Conservation (phyloP, 192 early-diverging fungal genomes). For the Coemansia sp. region DNA sequence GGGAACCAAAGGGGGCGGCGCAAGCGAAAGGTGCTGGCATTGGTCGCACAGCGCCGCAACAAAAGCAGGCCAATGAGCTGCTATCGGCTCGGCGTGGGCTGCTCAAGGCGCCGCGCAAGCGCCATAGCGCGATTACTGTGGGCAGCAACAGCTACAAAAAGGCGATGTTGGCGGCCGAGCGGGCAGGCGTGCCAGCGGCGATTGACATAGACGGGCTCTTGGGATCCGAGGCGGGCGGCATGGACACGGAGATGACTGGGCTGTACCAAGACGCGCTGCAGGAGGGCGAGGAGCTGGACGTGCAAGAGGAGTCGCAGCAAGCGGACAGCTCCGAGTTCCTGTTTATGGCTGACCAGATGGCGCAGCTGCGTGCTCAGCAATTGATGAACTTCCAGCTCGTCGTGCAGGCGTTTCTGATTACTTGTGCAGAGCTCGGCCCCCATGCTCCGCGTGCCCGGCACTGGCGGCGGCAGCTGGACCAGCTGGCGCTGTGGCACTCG, state of each 20-base stretch:
- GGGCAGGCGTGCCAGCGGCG: not conserved
- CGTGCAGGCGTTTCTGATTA: slow-evolving; percentile 48
- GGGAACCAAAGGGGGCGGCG: not conserved
- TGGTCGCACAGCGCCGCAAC: not conserved
- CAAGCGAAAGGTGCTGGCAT: not conserved
- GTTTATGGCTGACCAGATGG: slow-evolving; percentile 51
- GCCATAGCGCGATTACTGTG: slow-evolving; percentile 7
- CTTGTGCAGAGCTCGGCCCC: slow-evolving; percentile 36
- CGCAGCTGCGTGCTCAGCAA: slow-evolving; percentile 51
- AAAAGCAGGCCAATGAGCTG: slow-evolving; percentile 10
- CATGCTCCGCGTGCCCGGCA: slow-evolving; percentile 30
- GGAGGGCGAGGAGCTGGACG: slow-evolving; percentile 47
- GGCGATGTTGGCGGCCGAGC: not conserved
- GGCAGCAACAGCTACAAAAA: slow-evolving; percentile 5
- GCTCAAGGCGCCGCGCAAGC: slow-evolving; percentile 28
- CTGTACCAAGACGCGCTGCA: slow-evolving; percentile 53
- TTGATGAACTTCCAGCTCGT: slow-evolving; percentile 54
- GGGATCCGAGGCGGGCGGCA: slow-evolving; percentile 14
- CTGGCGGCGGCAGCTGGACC: slow-evolving; percentile 53
- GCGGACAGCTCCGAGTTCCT: slow-evolving; percentile 37
- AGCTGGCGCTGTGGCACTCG: slow-evolving; percentile 42
- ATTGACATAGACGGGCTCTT: slow-evolving; percentile 14
- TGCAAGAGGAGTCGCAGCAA: slow-evolving; percentile 39
- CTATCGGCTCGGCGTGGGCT: slow-evolving; percentile 11
- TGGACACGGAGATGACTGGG: slow-evolving; percentile 47